phyloP scores from a whole-genome alignment of 2,329 filamentous ascomycete genomes.

The Cladophialophora chaetospira region DNA sequence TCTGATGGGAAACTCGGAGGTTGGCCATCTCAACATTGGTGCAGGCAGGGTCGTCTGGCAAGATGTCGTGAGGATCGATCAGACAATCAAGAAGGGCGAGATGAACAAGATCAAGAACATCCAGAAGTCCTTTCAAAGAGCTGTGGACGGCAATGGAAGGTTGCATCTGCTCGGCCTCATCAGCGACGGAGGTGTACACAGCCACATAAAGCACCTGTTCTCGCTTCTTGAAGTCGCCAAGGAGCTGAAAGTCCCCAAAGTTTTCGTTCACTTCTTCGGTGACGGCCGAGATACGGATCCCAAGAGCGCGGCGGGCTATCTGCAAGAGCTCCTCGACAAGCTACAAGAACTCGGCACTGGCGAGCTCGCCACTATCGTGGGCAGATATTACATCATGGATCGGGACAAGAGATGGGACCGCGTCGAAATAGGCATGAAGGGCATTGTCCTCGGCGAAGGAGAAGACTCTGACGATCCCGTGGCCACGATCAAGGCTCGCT shows the following conservation, averaged over 20 bases:
- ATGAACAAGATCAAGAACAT: conserved; percentile 76
- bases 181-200: conserved; percentile 94
- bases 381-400: conserved; percentile 98
- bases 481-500: conserved; percentile 81
- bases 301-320: conserved; percentile 85
- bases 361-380: conserved; percentile 88
- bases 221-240: conserved; percentile 87
- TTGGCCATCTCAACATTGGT: conserved; percentile 98
- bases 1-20: conserved; percentile 98
- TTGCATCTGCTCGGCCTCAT: conserved; percentile 90
- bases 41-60: conserved; percentile 98
- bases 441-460: conserved; percentile 80
- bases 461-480: conserved; percentile 83
- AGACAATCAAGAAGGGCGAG: conserved; percentile 82
- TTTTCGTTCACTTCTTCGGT: conserved; percentile 98
- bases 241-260: conserved; percentile 79
- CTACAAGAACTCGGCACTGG: conserved; percentile 82
- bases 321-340: conserved; percentile 80
- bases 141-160: conserved; percentile 85
- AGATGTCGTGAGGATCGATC: conserved; percentile 94
- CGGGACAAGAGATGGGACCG: conserved; percentile 99
- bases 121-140: conserved; percentile 73
- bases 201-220: conserved; percentile 92
- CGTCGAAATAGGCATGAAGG: conserved; percentile 85
- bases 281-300: conserved; percentile 98